These are phyloP conservation scores for Coemansia sp. DNA, from an alignment of 192 early-diverging fungal genomes.

Conservation along the genomic window DNA sequence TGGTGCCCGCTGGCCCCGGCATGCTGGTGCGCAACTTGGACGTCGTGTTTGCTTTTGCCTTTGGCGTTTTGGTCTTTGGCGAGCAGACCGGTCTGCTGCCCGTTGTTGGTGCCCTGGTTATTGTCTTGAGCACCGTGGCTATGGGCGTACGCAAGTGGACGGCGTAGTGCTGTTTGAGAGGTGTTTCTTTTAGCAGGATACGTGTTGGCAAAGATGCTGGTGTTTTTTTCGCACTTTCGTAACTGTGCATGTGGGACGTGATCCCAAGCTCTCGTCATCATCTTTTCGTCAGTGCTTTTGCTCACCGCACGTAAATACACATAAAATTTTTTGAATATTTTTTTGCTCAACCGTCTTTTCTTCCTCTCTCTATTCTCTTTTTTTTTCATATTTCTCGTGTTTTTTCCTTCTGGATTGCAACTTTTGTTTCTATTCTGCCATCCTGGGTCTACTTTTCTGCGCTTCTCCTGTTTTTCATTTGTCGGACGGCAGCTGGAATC, in stretches of 20 bases:
- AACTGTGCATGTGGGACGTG: background rate
- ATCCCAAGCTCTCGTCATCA: too few relatives aligned
- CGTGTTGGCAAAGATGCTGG: too few relatives aligned
- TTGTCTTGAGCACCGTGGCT: constrained; percentile 60
- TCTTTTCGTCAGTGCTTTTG: too few relatives aligned
- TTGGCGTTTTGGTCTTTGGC: constrained; percentile 66
- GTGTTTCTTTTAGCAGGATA: too few relatives aligned
- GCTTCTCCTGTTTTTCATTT: background rate
- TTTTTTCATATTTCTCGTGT: background rate
- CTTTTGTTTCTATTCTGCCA: background rate
- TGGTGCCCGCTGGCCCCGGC: constrained; percentile 68
- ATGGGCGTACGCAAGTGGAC: constrained; percentile 65
- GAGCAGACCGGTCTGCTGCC: constrained; percentile 60
- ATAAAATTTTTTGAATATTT: background rate
- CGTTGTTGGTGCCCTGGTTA: constrained; percentile 60
- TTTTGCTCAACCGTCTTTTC: background rate
- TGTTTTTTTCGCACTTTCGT: background rate
- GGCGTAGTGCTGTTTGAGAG: background rate
- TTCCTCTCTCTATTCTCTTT: background rate
- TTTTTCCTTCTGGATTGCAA: background rate
- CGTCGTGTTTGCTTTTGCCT: constrained; percentile 75
- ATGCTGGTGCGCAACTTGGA: constrained; percentile 82
- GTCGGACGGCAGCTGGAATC: too few relatives aligned
- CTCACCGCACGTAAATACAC: background rate
- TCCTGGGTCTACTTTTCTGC: background rate